These are phyloP conservation scores for Entonaema liquescens DNA, from an alignment of 495 filamentous ascomycete genomes.

Conservation along the genomic window DNA sequence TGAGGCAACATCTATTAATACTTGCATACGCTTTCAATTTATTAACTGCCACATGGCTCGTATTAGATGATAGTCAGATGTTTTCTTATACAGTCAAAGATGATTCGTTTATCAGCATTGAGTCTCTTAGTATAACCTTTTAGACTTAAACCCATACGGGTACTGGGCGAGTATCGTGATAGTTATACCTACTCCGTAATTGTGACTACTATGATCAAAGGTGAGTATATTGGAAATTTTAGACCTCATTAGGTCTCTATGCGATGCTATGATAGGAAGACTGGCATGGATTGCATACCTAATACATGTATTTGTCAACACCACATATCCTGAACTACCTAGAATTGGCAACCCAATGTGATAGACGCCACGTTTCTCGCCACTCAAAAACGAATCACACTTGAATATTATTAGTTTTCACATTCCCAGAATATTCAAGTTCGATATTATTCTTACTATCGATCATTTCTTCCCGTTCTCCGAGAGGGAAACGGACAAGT, in stretches of 20 bases:
- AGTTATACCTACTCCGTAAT: too few relatives aligned
- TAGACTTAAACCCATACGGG: too few relatives aligned
- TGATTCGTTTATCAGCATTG: too few relatives aligned
- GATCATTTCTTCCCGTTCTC: constrained; percentile 31
- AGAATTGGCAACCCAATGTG: background rate
- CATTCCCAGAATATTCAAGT: background rate
- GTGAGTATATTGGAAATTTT: background rate
- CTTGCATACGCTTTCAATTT: background rate
- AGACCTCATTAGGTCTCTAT: background rate
- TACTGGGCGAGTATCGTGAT: too few relatives aligned
- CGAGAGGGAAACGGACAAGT: constrained; percentile 8
- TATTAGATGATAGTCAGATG: too few relatives aligned
- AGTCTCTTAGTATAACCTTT: too few relatives aligned
- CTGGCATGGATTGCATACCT: too few relatives aligned
- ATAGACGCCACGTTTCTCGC: background rate
- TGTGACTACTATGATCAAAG: background rate
- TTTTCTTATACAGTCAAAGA: too few relatives aligned
- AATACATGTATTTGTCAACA: background rate
- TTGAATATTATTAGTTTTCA: background rate
- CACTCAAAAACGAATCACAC: background rate
- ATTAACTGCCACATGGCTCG: background rate
- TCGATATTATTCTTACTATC: background rate
- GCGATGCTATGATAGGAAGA: background rate
- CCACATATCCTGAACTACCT: too few relatives aligned
- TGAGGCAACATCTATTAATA: background rate